Percentiles rank a stretch among this genome's conserved stretches.
phyloP scores from a whole-genome alignment of 768 basidiomycete genomes.

The Russula earlei region DNA sequence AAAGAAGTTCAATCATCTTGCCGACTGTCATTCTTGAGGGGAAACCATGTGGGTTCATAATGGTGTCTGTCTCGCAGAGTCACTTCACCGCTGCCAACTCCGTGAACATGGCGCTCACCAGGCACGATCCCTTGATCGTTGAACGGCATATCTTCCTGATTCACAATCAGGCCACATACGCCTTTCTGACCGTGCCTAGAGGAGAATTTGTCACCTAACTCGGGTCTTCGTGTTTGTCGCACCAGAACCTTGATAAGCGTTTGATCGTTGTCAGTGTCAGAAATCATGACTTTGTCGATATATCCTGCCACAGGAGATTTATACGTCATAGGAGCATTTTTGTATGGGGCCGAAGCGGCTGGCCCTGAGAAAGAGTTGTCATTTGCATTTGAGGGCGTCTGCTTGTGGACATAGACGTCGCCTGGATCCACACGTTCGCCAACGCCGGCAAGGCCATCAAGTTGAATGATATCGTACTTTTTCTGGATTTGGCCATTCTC shows the following conservation, averaged over 20 bases:
- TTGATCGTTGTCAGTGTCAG: conserved; percentile 94
- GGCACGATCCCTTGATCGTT: conserved; percentile 95
- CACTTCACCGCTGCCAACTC: conserved; percentile 4
- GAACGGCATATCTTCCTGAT: conserved; percentile 99
- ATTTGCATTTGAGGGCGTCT: conserved; percentile 89
- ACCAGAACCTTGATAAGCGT: conserved; percentile 95
- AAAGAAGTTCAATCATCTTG: conserved; percentile 97
- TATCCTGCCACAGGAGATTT: conserved; percentile 90
- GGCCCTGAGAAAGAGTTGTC: conserved; percentile 84
- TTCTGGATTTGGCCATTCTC: conserved; percentile 73
- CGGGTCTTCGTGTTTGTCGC: conserved; percentile 91
- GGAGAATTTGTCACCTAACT: conserved; percentile 98
- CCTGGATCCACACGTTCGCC: conserved; percentile 90
- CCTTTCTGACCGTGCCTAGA: conserved; percentile 98
- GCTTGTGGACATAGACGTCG: conserved; percentile 95
- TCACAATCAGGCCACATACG: conserved; percentile 96
- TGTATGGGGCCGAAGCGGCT: conserved; percentile 77
- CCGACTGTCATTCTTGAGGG: conserved; percentile 99
- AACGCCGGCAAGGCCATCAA: conserved; percentile 89
- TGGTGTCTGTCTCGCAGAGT: conserved; percentile 58
- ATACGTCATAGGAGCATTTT: conserved; percentile 86
- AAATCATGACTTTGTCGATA: conserved; percentile 97
- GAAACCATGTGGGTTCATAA: conserved; percentile 99
- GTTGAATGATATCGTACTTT: conserved; percentile 84
- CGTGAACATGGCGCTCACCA: conserved; percentile 38